Conservation (phyloP, 306 rosid species). For the Dalbergia oliveri region DNA sequence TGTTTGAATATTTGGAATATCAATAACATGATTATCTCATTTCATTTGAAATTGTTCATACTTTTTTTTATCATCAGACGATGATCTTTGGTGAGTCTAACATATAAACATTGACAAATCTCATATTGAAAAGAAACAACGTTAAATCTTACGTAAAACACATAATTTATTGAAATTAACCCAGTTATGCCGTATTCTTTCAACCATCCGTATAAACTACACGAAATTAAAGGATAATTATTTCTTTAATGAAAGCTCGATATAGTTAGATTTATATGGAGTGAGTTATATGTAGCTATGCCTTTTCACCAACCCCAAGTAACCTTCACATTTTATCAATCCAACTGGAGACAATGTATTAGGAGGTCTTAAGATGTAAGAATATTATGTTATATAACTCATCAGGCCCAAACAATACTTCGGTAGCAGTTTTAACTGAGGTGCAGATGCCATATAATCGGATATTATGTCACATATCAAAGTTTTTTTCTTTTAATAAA, state of each 20-base stretch:
- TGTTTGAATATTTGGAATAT: neutral
- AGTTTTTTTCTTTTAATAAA: no score
- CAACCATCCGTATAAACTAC: neutral
- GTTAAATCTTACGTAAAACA: neutral
- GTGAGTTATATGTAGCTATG: neutral
- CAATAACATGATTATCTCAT: neutral
- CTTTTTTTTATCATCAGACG: neutral
- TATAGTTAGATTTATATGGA: neutral
- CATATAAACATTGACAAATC: neutral
- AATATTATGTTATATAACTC: no score
- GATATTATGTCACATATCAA: no score
- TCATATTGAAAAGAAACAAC: neutral
- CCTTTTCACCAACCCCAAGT: neutral
- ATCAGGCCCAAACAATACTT: no score
- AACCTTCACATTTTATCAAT: neutral
- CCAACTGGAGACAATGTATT: no score
- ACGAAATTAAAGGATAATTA: neutral
- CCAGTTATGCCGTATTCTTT: neutral
- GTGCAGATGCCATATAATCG: no score
- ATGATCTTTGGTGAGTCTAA: neutral
- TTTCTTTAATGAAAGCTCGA: neutral
- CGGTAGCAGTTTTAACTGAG: no score
- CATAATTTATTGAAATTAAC: neutral
- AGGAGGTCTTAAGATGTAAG: no score
- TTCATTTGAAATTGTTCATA: neutral